Evolutionary conservation across 2,329 filamentous ascomycete genomes (phyloP).

Genomic region (Beauveria scarabaeidicola): DNA sequence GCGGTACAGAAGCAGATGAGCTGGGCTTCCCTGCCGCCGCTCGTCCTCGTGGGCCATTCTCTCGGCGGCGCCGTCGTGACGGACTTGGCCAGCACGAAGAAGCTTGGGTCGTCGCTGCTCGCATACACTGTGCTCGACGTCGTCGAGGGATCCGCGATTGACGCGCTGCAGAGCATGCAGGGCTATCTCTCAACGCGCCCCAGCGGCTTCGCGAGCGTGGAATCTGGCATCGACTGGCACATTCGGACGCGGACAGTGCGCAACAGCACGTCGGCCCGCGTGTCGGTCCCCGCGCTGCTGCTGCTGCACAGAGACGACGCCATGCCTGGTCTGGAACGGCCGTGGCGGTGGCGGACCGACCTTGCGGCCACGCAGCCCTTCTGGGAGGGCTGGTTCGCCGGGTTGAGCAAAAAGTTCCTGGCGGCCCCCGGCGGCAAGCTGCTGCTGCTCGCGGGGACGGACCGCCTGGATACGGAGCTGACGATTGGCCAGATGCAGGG

Average conservation of each 20-base stretch:
- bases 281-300: slow-evolving; percentile 71
- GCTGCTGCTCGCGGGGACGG: slow-evolving; percentile 78
- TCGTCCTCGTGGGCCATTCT: slow-evolving; percentile 84
- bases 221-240: slow-evolving; percentile 89
- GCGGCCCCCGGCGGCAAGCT: slow-evolving; percentile 74
- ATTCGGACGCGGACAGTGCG: slow-evolving; percentile 79
- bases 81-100: slow-evolving; percentile 62
- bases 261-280: slow-evolving; percentile 72
- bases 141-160: slow-evolving; percentile 91
- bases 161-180: slow-evolving; percentile 90
- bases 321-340: slow-evolving; percentile 28
- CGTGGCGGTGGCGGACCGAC: slow-evolving; percentile 82
- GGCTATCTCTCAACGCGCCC: slow-evolving; percentile 80
- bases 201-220: slow-evolving; percentile 63
- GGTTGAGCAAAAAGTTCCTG: slow-evolving; percentile 82
- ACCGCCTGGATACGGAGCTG: slow-evolving; percentile 80
- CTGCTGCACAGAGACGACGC: not conserved
- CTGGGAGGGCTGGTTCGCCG: slow-evolving; percentile 91
- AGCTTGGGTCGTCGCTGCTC: slow-evolving; percentile 59
- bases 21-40: slow-evolving; percentile 65
- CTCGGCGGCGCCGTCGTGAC: slow-evolving; percentile 88
- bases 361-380: slow-evolving; percentile 76
- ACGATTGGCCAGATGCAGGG: slow-evolving; percentile 98
- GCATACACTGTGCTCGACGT: slow-evolving; percentile 91
- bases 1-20: slow-evolving; percentile 59